A percentile compares a stretch with the other conserved stretches of the same genome.
phyloP scores from a whole-genome alignment of 805 yeast genomes.

The Saturnispora kantuleensis region DNA sequence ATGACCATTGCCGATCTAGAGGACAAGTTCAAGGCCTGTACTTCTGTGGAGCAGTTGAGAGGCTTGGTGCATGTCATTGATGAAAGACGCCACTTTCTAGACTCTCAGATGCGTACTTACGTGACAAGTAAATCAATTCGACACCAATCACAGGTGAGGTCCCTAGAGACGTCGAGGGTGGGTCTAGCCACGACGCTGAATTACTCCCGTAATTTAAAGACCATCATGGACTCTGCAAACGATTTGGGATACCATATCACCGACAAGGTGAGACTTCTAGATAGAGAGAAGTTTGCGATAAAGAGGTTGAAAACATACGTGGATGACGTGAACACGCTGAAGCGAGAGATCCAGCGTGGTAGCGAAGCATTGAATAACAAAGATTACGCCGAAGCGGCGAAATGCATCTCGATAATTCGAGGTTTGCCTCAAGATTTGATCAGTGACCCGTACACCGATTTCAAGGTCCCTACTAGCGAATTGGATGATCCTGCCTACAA shows the following conservation, averaged over 20 bases:
- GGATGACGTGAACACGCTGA: conserved; percentile 52
- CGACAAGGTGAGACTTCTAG: conserved; percentile 56
- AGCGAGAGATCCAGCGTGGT: conserved; percentile 54
- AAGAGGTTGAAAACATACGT: conserved; percentile 55
- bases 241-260: conserved; percentile 59
- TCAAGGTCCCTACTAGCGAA: conserved; percentile 77
- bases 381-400: conserved; percentile 74
- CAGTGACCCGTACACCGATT: conserved; percentile 61
- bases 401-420: conserved; percentile 45
- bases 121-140: conserved; percentile 27
- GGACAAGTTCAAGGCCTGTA: conserved; percentile 10
- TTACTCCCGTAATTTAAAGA: conserved; percentile 45
- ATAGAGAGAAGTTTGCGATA: conserved; percentile 60
- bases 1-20: conserved; percentile 1
- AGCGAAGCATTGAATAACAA: conserved; percentile 55
- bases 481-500: conserved; percentile 69
- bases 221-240: conserved; percentile 50
- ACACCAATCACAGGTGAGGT: conserved; percentile 30
- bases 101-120: conserved; percentile 17
- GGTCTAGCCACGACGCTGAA: conserved; percentile 52
- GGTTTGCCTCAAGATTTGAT: conserved; percentile 44
- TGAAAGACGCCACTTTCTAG: conserved; percentile 18
- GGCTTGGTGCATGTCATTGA: conserved; percentile 19
- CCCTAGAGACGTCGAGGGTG: conserved; percentile 50
- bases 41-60: conserved; percentile 17